Evolutionary conservation across 345 rosid genomes (phyloP).

Genomic region (Gossypium herbaceum): DNA sequence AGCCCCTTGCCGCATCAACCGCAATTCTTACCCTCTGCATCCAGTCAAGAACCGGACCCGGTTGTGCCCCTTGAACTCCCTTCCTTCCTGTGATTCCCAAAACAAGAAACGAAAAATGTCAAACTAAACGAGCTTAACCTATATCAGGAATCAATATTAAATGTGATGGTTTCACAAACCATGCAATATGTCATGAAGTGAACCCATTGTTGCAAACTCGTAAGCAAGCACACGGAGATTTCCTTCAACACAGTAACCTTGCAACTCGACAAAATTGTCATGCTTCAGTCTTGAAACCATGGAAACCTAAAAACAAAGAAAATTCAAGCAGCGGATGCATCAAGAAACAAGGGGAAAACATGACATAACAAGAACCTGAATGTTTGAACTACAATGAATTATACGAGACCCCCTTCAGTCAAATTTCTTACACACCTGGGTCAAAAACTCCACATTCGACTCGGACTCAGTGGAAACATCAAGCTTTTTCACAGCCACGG

Average conservation of each 20-base stretch:
- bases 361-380: not conserved
- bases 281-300: conserved; percentile 82
- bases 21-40: conserved; percentile 90
- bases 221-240: conserved; percentile 79
- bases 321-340: not conserved
- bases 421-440: conserved; percentile 53
- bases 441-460: conserved; percentile 72
- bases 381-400: not conserved
- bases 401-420: not conserved
- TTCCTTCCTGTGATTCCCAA: conserved; percentile 65
- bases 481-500: conserved; percentile 89
- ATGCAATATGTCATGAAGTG: conserved; percentile 91
- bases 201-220: conserved; percentile 99
- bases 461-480: conserved; percentile 81
- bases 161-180: conserved; percentile 37
- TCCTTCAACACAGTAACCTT: conserved; percentile 90
- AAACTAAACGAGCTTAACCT: not conserved
- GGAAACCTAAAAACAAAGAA: conserved; percentile 51
- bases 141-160: conserved; percentile 5
- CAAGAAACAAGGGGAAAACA: not conserved
- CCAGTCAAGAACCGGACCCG: conserved; percentile 99
- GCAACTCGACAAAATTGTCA: conserved; percentile 81
- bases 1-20: conserved; percentile 93
- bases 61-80: conserved; percentile 99
- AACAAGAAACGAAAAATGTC: not conserved